Percentiles rank a stretch among this genome's conserved stretches.
Evolutionary conservation across 2,329 filamentous ascomycete species (phyloP).

Genomic region (Arachnomyces sp.): DNA sequence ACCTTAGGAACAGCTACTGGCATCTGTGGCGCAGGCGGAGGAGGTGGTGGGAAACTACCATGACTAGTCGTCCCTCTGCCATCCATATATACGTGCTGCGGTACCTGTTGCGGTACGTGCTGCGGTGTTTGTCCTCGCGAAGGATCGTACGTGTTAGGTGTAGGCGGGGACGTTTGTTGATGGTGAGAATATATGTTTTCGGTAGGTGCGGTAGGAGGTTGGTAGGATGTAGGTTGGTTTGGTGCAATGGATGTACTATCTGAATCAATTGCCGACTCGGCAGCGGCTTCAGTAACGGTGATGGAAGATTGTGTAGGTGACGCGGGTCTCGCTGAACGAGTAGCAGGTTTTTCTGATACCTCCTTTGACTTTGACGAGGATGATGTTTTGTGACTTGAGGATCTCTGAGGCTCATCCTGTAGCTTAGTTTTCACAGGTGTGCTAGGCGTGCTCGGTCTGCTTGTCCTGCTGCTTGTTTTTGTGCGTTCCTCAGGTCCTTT

Average conservation of each 20-base stretch:
- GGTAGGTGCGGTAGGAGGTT: conserved; percentile 23
- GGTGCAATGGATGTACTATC: conserved; percentile 41
- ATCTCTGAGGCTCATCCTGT: conserved; percentile 27
- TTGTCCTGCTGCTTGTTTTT: conserved; percentile 27
- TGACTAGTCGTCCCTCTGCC: conserved; percentile 22
- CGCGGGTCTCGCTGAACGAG: conserved; percentile 23
- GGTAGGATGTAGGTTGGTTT: conserved; percentile 29
- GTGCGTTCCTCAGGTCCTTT: conserved; percentile 30
- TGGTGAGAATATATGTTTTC: conserved; percentile 2
- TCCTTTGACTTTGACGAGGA: conserved; percentile 28
- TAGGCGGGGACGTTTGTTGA: not conserved
- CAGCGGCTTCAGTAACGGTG: conserved; percentile 26
- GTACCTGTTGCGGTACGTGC: conserved; percentile 29
- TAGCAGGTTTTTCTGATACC: conserved; percentile 25
- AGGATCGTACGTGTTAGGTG: not conserved
- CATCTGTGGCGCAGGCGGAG: conserved; percentile 63
- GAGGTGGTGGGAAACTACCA: conserved; percentile 52
- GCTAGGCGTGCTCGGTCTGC: conserved; percentile 28
- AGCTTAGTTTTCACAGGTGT: conserved; percentile 29
- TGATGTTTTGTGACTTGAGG: conserved; percentile 26
- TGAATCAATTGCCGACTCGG: conserved; percentile 34
- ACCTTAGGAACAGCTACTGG: conserved; percentile 69
- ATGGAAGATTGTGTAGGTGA: conserved; percentile 28
- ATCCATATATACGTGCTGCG: conserved; percentile 30
- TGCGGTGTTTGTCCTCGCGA: conserved; percentile 23